These are phyloP conservation scores for Magnusiomyces clavatus DNA, from an alignment of 1,139 yeast species.

Conservation along the genomic window DNA sequence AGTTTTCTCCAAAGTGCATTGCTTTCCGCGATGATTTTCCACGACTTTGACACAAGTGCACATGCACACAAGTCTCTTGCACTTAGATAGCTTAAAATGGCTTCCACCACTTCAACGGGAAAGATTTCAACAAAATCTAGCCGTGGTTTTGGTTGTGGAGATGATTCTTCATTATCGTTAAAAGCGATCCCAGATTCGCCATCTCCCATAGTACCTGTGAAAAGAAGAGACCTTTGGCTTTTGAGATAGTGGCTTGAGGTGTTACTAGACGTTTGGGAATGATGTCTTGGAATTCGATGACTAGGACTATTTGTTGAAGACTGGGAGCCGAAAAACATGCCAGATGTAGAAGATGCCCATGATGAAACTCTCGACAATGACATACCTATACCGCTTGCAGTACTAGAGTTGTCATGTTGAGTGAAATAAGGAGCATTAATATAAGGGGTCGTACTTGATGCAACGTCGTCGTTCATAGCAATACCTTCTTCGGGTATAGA, in stretches of 20 bases:
- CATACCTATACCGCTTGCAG: slow-evolving; percentile 1
- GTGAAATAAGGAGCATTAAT: neutral
- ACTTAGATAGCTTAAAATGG: slow-evolving; percentile 22
- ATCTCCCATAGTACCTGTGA: neutral
- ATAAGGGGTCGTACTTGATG: neutral
- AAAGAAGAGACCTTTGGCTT: neutral
- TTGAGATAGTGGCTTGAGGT: no score
- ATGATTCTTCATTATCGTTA: slow-evolving; percentile 12
- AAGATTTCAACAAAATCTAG: slow-evolving; percentile 20
- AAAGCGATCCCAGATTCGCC: slow-evolving; percentile 24
- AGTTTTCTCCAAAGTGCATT: slow-evolving; percentile 26
- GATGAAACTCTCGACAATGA: slow-evolving; percentile 9
- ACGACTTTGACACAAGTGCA: slow-evolving; percentile 20
- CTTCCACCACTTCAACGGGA: slow-evolving; percentile 26
- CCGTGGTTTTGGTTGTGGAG: neutral
- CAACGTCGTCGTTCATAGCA: neutral
- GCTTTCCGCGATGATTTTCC: slow-evolving; percentile 21
- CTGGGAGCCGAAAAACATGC: neutral
- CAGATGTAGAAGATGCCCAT: slow-evolving; percentile 18
- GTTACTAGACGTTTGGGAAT: no score
- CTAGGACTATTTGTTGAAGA: neutral
- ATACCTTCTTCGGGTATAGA: neutral
- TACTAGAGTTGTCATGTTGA: slow-evolving; percentile 1
- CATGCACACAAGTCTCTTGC: slow-evolving; percentile 19
- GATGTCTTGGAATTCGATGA: no score